Evolutionary conservation across 805 yeast genomes (phyloP).

Genomic region (Yarrowia keelungensis): DNA sequence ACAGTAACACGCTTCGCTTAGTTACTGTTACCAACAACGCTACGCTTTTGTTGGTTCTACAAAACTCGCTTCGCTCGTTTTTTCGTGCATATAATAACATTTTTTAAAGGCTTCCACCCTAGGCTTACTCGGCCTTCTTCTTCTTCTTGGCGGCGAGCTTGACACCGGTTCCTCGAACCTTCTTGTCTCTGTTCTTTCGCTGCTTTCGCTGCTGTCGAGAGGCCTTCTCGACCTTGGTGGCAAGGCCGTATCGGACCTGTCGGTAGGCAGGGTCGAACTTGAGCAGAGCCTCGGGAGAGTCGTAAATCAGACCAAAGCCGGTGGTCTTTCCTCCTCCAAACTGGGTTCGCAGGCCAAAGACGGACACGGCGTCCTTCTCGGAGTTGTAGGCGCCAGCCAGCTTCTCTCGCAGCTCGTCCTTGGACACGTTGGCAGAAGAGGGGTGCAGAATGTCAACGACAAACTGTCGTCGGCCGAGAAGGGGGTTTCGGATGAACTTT

Average conservation of each 20-base stretch:
- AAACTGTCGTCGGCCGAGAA: conserved; percentile 99
- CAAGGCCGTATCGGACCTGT: conserved; percentile 98
- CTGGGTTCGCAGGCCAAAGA: conserved; percentile 99
- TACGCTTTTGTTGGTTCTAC: too few species aligned
- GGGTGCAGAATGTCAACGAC: conserved; percentile 99
- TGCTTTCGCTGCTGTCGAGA: conserved; percentile 99
- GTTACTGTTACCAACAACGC: too few species aligned
- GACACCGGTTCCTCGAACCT: conserved; percentile 98
- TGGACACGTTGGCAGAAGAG: conserved; percentile 98
- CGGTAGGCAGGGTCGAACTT: conserved; percentile 99
- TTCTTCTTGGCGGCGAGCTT: conserved; percentile 65
- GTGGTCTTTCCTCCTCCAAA: conserved; percentile 99
- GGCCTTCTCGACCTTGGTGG: conserved; percentile 93
- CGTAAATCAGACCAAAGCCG: conserved; percentile 99
- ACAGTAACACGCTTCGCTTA: too few species aligned
- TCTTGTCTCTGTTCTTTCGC: conserved; percentile 99
- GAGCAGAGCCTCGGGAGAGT: conserved; percentile 96
- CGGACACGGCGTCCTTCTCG: conserved; percentile 93
- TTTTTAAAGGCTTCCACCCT: conserved; percentile 11
- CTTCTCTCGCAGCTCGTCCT: conserved; percentile 98
- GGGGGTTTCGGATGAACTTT: conserved; percentile 98
- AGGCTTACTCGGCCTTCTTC: conserved; percentile 38
- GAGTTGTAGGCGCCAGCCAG: conserved; percentile 88
- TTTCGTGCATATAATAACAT: conserved; percentile 28
- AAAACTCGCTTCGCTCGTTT: too few species aligned